Percentiles rank a stretch among this genome's conserved stretches.
Evolutionary conservation across 305 asterid species (phyloP).

Genomic region (Fraxinus latifolia): DNA sequence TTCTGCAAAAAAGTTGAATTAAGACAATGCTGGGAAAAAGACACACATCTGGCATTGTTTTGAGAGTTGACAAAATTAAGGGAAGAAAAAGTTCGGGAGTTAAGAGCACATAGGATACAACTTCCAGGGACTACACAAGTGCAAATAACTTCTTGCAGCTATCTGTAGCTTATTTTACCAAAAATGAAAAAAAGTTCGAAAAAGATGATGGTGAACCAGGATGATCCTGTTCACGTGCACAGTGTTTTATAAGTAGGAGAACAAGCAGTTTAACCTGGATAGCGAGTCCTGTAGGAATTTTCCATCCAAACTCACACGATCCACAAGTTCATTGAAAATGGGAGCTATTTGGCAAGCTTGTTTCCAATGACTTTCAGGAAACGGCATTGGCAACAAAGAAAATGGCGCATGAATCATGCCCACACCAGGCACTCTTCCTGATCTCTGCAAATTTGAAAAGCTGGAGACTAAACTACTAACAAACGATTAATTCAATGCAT

Average conservation of each 20-base stretch:
- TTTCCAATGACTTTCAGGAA: constrained; percentile 71
- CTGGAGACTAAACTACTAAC: not conserved
- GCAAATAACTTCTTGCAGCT: constrained; percentile 9
- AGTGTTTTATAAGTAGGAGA: constrained; percentile 1
- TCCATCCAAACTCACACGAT: constrained; percentile 87
- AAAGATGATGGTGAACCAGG: constrained; percentile 6
- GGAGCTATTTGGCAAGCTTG: constrained; percentile 98
- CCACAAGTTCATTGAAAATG: constrained; percentile 84
- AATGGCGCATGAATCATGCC: constrained; percentile 86
- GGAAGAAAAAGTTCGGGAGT: not conserved
- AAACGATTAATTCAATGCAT: not conserved
- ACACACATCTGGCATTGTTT: constrained; percentile 3
- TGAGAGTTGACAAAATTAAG: not conserved
- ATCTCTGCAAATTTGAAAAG: constrained; percentile 50
- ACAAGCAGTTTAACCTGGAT: constrained; percentile 52
- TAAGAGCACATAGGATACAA: constrained; percentile 1
- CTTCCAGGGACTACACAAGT: constrained; percentile 4
- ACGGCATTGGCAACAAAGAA: constrained; percentile 68
- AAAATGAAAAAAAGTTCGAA: not conserved
- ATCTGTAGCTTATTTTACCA: not conserved
- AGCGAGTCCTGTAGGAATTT: constrained; percentile 83
- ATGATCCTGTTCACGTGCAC: not conserved
- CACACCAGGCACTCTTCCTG: constrained; percentile 83
- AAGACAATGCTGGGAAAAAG: not conserved
- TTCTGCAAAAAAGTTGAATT: constrained; percentile 50